Percentiles rank a stretch among this genome's conserved stretches.
Evolutionary conservation across 2,329 filamentous ascomycete genomes (phyloP).

Genomic region (Daldinia eschscholtzii): DNA sequence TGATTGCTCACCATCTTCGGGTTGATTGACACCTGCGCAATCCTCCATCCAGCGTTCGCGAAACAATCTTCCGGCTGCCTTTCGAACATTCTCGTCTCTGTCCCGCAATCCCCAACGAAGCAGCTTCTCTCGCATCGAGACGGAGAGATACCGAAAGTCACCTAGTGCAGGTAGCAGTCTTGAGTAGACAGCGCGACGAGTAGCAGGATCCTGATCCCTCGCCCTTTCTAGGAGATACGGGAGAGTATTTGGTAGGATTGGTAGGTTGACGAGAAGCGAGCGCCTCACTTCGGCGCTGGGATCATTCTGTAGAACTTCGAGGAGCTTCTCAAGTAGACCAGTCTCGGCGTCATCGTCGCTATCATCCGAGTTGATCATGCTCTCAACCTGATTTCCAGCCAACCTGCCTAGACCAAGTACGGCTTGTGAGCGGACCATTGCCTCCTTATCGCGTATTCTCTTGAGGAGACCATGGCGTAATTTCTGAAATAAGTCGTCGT

Average conservation of each 20-base stretch:
- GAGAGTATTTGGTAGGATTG: constrained; percentile 83
- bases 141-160: constrained; percentile 92
- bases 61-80: constrained; percentile 90
- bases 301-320: constrained; percentile 93
- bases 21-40: constrained; percentile 77
- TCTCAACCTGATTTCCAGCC: constrained; percentile 81
- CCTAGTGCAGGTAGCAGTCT: constrained; percentile 87
- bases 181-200: constrained; percentile 87
- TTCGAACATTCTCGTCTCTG: constrained; percentile 92
- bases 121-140: constrained; percentile 95
- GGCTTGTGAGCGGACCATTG: constrained; percentile 91
- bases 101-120: constrained; percentile 95
- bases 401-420: constrained; percentile 89
- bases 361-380: constrained; percentile 76
- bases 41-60: constrained; percentile 98
- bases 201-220: constrained; percentile 86
- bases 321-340: constrained; percentile 82
- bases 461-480: constrained; percentile 84
- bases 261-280: constrained; percentile 90
- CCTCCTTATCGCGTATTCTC: constrained; percentile 92
- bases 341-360: constrained; percentile 76
- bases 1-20: constrained; percentile 68
- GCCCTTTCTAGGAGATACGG: constrained; percentile 91
- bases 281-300: constrained; percentile 93
- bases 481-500: constrained; percentile 89